phyloP scores from a whole-genome alignment of 23 red algal species.

The Gracilariopsis chorda region DNA sequence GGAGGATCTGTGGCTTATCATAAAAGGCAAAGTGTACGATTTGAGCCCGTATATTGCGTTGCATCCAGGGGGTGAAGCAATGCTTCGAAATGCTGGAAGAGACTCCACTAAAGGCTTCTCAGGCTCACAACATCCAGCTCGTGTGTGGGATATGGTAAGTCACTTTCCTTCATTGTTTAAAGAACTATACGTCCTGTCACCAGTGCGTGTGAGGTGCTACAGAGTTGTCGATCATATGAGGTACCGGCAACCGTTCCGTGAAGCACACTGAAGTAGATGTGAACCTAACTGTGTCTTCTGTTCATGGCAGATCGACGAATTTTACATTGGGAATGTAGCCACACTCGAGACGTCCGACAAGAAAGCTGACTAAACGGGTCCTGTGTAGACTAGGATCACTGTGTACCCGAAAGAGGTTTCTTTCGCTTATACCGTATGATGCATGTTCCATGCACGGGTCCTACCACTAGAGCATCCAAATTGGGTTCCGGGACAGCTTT shows the following conservation, averaged over 20 bases:
- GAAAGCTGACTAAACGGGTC: conserved; percentile 33
- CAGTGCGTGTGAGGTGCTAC: too few species aligned
- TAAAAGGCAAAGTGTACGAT: conserved; percentile 92
- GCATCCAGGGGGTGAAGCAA: conserved; percentile 96
- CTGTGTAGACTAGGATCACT: too few species aligned
- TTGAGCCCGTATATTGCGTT: conserved; percentile 79
- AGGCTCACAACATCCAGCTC: conserved; percentile 81
- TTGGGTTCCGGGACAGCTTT: conserved; percentile 70
- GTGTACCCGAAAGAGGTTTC: neutral
- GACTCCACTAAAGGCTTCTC: conserved; percentile 96
- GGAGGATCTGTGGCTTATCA: conserved; percentile 94
- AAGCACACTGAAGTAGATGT: too few species aligned
- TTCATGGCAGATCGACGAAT: conserved; percentile 47
- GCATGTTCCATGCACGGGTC: conserved; percentile 59
- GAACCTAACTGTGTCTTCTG: neutral
- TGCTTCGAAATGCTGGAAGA: conserved; percentile 89
- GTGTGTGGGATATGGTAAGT: conserved; percentile 77
- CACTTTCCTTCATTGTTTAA: neutral
- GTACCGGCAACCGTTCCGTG: too few species aligned
- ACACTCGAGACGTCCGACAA: conserved; percentile 5
- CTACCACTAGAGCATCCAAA: conserved; percentile 85
- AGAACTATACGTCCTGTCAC: too few species aligned
- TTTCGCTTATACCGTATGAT: conserved; percentile 49
- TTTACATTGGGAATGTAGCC: conserved; percentile 61
- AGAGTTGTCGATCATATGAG: too few species aligned